Base-by-base conservation (phyloP, 1,284 basidiomycete species). In the Sanghuangporus baumii region DNA sequence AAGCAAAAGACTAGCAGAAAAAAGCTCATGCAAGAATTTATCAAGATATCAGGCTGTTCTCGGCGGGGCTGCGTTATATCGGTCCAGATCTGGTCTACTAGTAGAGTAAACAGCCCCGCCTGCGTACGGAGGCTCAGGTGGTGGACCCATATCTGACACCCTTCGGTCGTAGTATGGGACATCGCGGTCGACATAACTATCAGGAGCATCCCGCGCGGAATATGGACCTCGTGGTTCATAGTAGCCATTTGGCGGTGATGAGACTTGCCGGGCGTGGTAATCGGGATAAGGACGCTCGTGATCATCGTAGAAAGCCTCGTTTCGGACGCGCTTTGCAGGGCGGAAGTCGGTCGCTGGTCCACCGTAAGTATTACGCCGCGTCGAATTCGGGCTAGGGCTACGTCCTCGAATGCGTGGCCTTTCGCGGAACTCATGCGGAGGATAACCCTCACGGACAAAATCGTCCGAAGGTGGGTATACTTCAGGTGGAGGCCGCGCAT, bases 101-200 rank as follows among this genome's bases (percentile, higher is more conserved):
- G n/a, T n/a, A 18, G 63, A 57, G 50, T 64, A 64, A 31, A 60
- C 40, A 41, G 59, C 54, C 54, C 63, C 60, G 36, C 58, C 48
- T 41, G 52, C 23, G 41, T 63, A 60, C 16, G 62, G 57, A 14
- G 62, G 57, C 8, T 60, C 37, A 18, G 48, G 52, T 37, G 63
- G 60, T 7, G 59, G 55, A 18, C 51, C 52, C 43, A 58, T 58
- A 14, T 65, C 63, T 37, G 59, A 23, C 4, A 36, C 20, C 31
- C 63, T 51, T 18, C 63, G 54, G 38, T 65, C 63, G 31, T 65
- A 65, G 46, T 61, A 65, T 14, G 55, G 55, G n/a, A 26, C 55
- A 12, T 47, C 59, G 9, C 46, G 60, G 6, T 61, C 60, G 16
- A 16, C 18, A 57, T 61, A 61, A 12, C 18, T 23, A 31, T 62